Base-by-base conservation (phyloP, 805 yeast genomes). In the Wickerhamiella lipophila region DNA sequence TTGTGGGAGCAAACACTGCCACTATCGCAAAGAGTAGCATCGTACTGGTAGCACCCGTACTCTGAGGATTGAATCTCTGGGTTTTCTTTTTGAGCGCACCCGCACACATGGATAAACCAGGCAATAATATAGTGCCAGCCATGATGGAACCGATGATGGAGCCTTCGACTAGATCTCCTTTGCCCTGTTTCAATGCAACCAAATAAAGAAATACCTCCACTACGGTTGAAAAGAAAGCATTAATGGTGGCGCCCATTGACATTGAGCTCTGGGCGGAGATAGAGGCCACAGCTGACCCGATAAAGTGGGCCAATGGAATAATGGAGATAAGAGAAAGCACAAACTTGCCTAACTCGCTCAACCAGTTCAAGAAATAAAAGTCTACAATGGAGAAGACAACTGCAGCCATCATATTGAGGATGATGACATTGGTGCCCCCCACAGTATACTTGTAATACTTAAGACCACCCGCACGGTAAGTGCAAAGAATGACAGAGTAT, bases 271-370 rank as follows among this genome's bases (percentile, higher is more conserved):
- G 98, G 0, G 98, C 97, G 6, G 95, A 83, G 51, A 92, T 92
- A 2, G 97, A 88, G 0, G 98, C 98, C n/a, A 92, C 98, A 5
- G 97, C 97, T 65, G 89, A 97, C 3, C 98, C 98, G 57, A 92
- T 88, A 66, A 87, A 92, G 62, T 92, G 89, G 0, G 98, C 97
- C 55, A 92, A 70, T 6, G 98, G 98, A 32, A 92, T 76, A 51
- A 92, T 85, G 1, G 96, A 83, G 44, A 83, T 71, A 50, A 92
- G 67, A 62, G 96, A 83, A 15, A 86, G 66, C 41, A 77, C 69
- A 59, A 92, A 92, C 40, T 86, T 74, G 19, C 79, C 65, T 0
- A 79, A 70, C 5, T 66, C 68, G 35, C 73, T 60, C 40, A 67
- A 58, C 53, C 76, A 75, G 52, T 76, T 75, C 49, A 86, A 58